phyloP scores from a whole-genome alignment of 1,284 basidiomycete species.

The Earliella scabrosa region DNA sequence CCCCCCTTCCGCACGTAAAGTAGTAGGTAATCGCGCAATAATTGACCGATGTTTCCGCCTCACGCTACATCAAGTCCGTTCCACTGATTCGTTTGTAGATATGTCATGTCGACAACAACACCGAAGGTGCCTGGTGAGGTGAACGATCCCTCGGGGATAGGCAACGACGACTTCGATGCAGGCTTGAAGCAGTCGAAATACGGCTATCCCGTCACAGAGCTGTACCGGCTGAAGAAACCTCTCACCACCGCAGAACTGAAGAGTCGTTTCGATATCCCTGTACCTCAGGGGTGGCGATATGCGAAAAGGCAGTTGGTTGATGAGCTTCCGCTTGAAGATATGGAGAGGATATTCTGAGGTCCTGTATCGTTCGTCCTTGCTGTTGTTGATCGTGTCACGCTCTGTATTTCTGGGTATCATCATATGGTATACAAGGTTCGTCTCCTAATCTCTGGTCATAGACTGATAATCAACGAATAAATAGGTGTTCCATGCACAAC shows the following conservation, averaged over 20 bases:
- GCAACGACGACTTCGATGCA: conserved; percentile 40
- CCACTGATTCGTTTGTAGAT: too few relatives aligned
- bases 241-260: conserved; percentile 30
- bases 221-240: conserved; percentile 33
- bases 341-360: conserved; percentile 23
- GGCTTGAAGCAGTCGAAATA: conserved; percentile 33
- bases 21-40: too few relatives aligned
- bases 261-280: conserved; percentile 26
- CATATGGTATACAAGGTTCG: too few relatives aligned
- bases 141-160: conserved; percentile 34
- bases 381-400: neutral
- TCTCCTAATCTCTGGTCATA: too few relatives aligned
- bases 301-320: conserved; percentile 32
- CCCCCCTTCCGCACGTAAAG: too few relatives aligned
- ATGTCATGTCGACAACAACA: conserved; percentile 31
- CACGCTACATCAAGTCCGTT: too few relatives aligned
- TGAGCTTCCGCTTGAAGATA: conserved; percentile 20
- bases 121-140: conserved; percentile 39
- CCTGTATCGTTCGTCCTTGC: neutral
- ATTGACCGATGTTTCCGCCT: too few relatives aligned
- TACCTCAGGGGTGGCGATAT: conserved; percentile 37
- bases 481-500: too few relatives aligned
- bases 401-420: neutral
- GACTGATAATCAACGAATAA: too few relatives aligned
- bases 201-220: conserved; percentile 37